Evolutionary conservation across 2,329 filamentous ascomycete species (phyloP).

Genomic region (Talaromyces sp.): DNA sequence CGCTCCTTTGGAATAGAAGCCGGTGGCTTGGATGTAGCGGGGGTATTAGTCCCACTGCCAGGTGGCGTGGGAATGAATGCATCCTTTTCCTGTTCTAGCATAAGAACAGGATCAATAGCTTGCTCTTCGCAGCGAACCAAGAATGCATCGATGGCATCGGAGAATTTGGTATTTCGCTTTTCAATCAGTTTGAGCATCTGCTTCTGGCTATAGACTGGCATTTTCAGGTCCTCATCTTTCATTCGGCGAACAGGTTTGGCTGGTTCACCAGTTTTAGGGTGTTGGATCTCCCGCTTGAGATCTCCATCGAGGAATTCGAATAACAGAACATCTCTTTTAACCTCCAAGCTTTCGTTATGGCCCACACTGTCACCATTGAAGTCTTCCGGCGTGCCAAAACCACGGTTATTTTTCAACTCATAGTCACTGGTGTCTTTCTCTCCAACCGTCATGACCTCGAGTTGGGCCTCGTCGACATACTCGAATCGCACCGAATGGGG

Average conservation of each 20-base stretch:
- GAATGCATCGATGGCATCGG: constrained; percentile 73
- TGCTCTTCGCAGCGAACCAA: constrained; percentile 71
- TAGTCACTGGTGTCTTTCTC: constrained; percentile 61
- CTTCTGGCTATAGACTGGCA: constrained; percentile 91
- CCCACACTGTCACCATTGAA: constrained; percentile 30
- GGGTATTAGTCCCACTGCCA: constrained; percentile 41
- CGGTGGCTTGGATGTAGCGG: constrained; percentile 57
- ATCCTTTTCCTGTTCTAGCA: constrained; percentile 62
- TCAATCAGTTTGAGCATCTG: constrained; percentile 89
- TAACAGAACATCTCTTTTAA: constrained; percentile 69
- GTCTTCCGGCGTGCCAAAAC: constrained; percentile 18
- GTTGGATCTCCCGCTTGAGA: constrained; percentile 75
- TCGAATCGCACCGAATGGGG: constrained; percentile 79
- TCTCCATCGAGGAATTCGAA: constrained; percentile 95
- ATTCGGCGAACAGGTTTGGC: constrained; percentile 69
- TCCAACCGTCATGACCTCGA: constrained; percentile 75
- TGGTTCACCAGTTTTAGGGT: constrained; percentile 73
- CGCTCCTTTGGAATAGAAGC: constrained; percentile 77
- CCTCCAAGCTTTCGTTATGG: constrained; percentile 41
- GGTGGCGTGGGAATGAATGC: constrained; percentile 65
- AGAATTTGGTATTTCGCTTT: constrained; percentile 84
- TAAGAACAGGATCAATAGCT: constrained; percentile 66
- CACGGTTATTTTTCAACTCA: constrained; percentile 59
- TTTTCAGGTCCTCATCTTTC: constrained; percentile 78
- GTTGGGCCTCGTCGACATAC: constrained; percentile 81